A percentile compares a stretch with the other conserved stretches of the same genome.
Conservation (phyloP, 2,329 filamentous ascomycete species). For the Leptoxyphium fumago region DNA sequence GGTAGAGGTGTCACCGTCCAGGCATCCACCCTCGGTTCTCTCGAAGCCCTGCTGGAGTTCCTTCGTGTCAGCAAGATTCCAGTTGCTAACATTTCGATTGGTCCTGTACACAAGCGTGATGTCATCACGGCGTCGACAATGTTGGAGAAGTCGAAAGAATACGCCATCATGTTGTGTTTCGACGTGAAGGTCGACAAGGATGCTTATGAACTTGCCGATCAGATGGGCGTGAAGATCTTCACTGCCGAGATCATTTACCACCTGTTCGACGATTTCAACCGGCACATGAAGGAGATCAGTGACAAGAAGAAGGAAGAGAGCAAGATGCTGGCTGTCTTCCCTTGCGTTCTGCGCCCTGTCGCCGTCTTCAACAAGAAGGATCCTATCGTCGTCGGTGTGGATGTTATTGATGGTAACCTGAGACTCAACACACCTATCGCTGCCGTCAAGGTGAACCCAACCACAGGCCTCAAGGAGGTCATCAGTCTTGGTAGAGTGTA, state of each 20-base stretch:
- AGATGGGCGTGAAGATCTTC: slow-evolving; percentile 93
- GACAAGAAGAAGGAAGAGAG: slow-evolving; percentile 93
- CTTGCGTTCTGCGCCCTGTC: slow-evolving; percentile 76
- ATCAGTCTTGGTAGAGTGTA: slow-evolving; percentile 84
- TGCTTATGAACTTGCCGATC: slow-evolving; percentile 76
- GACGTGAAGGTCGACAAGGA: slow-evolving; percentile 99
- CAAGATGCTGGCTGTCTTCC: slow-evolving; percentile 93
- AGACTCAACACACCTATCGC: slow-evolving; percentile 80
- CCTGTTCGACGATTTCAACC: slow-evolving; percentile 89
- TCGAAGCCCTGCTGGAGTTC: slow-evolving; percentile 94
- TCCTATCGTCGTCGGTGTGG: slow-evolving; percentile 88
- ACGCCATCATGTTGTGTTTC: slow-evolving; percentile 98
- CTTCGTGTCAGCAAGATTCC: slow-evolving; percentile 92
- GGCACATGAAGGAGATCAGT: slow-evolving; percentile 75
- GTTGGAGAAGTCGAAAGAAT: slow-evolving; percentile 89
- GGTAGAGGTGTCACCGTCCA: slow-evolving; percentile 94
- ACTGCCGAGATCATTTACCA: slow-evolving; percentile 99
- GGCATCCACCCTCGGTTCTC: slow-evolving; percentile 89
- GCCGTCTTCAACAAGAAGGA: slow-evolving; percentile 97
- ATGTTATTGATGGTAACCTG: slow-evolving; percentile 82
- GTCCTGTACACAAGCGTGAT: slow-evolving; percentile 94
- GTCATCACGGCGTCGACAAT: slow-evolving; percentile 89
- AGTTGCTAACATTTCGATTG: slow-evolving; percentile 92
- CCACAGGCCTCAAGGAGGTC: slow-evolving; percentile 70
- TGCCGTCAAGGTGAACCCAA: slow-evolving; percentile 66